Evolutionary conservation across 495 filamentous ascomycete species (phyloP).

Genomic region (Cercophora scortea): DNA sequence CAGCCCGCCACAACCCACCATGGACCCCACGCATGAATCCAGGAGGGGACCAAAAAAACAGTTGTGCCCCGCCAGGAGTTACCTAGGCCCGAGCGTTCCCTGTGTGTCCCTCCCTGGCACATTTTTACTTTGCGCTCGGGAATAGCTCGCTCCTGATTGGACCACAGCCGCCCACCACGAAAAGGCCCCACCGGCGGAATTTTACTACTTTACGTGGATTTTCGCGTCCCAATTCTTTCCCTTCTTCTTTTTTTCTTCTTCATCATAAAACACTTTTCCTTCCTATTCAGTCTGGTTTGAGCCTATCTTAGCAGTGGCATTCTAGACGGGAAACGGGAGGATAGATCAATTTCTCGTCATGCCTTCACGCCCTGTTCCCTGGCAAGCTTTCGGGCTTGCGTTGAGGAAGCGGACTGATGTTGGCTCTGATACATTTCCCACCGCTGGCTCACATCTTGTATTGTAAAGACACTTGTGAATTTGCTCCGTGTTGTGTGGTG

Average conservation of each 20-base stretch:
- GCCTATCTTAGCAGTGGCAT: conserved; percentile 47
- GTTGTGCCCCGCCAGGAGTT: not conserved
- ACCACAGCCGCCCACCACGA: not conserved
- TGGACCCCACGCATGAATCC: not conserved
- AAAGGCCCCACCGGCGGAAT: not conserved
- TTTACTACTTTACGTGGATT: not conserved
- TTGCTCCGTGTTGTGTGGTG: too few species aligned
- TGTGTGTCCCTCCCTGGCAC: not conserved
- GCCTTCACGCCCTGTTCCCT: too few species aligned
- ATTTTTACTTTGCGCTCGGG: not conserved
- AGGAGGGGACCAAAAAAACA: not conserved
- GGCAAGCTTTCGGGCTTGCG: too few species aligned
- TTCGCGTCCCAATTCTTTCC: conserved; percentile 1
- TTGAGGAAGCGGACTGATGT: too few species aligned
- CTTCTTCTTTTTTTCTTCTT: conserved; percentile 37
- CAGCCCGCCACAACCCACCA: too few species aligned
- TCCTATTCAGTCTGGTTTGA: conserved; percentile 75
- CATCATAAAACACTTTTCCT: conserved; percentile 53
- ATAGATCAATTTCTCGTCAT: conserved; percentile 38
- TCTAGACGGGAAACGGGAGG: conserved; percentile 74
- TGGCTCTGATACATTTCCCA: too few species aligned
- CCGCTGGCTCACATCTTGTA: too few species aligned
- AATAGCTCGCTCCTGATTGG: conserved; percentile 4
- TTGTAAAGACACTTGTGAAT: too few species aligned
- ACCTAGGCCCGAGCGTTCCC: not conserved